Evolutionary conservation across 2,329 filamentous ascomycete genomes (phyloP), one percentile per base, ranked within the genome.

Genomic region (Epichloe amarillans): DNA sequence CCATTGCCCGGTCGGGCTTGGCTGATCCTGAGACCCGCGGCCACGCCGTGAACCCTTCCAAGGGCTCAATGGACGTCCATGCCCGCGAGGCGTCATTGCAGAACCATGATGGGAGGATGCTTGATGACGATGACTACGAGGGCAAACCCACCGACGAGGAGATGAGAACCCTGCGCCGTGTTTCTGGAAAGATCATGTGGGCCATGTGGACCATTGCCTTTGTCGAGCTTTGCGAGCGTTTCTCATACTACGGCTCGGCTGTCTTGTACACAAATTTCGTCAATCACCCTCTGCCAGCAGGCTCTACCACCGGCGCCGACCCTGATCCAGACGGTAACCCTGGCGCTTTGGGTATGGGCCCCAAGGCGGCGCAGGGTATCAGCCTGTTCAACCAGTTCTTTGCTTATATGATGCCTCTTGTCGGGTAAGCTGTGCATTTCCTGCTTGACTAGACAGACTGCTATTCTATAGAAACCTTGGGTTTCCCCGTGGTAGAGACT

Each of bases 191-290:
- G 60, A 77, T 88, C 54, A 80, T 81, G 46, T 81, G 76, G 74
- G 69, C 74, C 50, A 76, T 83, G 52, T 88, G 80, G 67, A 82
- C 80, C 26, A 78, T 89, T 53, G 83, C 82, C 46, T 80, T 87
- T 54, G 79, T 85, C 53, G 85, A 89, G 66, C 69, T 87, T 51
- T 86, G 82, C 68, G 85, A 89, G 69, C 81, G 84, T 46, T 87
- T 86, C 68, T 84, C 81, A 14, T 89, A 87, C 76, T 88, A 88
- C 61, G 85, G 84, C 50, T 82, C 81, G 4, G 76, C 79, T 42
- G 74, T 82, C 35, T 72, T 86, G 33, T 86, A 83, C 77, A 79
- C 78, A 62, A 83, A 83, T 66, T 84, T 80, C 60, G 75, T 83
- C 59, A 75, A 78, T 57, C 70, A 75, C 48, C 67, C 70, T 35